Evolutionary conservation across 179 eudicot genomes (phyloP), one percentile per base, ranked within the genome.

Genomic region (Camellia oleifera): DNA sequence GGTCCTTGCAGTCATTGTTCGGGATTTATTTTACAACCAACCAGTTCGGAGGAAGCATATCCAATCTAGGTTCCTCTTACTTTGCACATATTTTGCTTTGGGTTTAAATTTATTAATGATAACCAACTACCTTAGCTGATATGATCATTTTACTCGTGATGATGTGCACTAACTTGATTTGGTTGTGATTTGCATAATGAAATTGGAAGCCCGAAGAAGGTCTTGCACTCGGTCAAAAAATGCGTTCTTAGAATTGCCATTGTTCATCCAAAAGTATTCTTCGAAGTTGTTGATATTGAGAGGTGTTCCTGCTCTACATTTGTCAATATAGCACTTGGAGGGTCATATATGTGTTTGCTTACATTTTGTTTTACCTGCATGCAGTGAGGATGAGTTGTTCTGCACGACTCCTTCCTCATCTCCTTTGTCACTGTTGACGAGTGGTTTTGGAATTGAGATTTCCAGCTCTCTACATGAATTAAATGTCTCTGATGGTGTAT

Each of bases 1-100:
- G 70, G 32, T 63, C 46, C 63, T 53, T 86, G 86, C 95, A 94
- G 99, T 97, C 54, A 86, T 80, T 76, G 94, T 90, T 81, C 98
- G 90, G 62, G 99, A 97, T 85, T 82, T 94, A 69, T 97, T 94
- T 85, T 94, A 94, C 92, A 92, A 94, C 83, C 98, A 97, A 84
- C 99, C 99, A 83, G 98, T 97, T 72, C 90, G 98, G 75, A 90
- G 97, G 86, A 91, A 87, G 81, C 95, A 89, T 67, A 85, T 94
- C 82, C 92, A 88, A 78, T 91, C 92, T 85, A 91, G 97, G 99
- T 97, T 73, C 50, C 52, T 77, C 26, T 32, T 32, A 32, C 40
- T 20, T 50, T 10, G 14, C 42, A 54, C 15, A 50, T 74, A 42
- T 23, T 50, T 78, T 20, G 20, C 10, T 52, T 20, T 77, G 63